phyloP scores from a whole-genome alignment of 140 eudicot species.

The Anethum foeniculum region DNA sequence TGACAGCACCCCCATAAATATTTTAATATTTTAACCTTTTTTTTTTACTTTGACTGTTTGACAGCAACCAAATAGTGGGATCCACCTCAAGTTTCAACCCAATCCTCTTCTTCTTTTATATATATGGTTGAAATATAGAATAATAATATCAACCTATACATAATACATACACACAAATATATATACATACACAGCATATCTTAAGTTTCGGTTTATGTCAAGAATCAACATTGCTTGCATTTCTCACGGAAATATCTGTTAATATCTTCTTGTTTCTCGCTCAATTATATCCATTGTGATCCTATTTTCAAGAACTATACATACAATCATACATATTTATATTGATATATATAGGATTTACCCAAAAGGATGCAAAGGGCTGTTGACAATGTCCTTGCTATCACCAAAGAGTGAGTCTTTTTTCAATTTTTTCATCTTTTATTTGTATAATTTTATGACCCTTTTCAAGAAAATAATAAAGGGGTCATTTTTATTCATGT shows the following conservation, averaged over 20 bases:
- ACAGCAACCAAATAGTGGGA: background rate
- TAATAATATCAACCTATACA: background rate
- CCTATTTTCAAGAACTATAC: slow-evolving; percentile 1
- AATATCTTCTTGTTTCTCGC: background rate
- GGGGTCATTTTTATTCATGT: background rate
- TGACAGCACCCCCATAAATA: no score
- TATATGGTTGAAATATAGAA: background rate
- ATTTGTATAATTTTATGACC: background rate
- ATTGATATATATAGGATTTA: background rate
- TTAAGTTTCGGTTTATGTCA: background rate
- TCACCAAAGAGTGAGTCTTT: slow-evolving; percentile 74
- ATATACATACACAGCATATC: background rate
- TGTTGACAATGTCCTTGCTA: slow-evolving; percentile 84
- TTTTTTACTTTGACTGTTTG: background rate
- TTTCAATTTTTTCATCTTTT: background rate
- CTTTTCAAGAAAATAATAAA: background rate
- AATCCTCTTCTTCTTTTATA: background rate
- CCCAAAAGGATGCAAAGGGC: slow-evolving; percentile 52
- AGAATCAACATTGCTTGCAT: slow-evolving; percentile 12
- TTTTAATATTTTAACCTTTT: background rate
- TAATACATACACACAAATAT: no score
- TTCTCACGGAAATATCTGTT: background rate
- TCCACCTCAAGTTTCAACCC: background rate
- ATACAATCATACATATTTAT: background rate
- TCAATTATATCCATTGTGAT: slow-evolving; percentile 3